phyloP scores from a whole-genome alignment of 2,329 filamentous ascomycete species.

The Pseudopithomyces chartarum region DNA sequence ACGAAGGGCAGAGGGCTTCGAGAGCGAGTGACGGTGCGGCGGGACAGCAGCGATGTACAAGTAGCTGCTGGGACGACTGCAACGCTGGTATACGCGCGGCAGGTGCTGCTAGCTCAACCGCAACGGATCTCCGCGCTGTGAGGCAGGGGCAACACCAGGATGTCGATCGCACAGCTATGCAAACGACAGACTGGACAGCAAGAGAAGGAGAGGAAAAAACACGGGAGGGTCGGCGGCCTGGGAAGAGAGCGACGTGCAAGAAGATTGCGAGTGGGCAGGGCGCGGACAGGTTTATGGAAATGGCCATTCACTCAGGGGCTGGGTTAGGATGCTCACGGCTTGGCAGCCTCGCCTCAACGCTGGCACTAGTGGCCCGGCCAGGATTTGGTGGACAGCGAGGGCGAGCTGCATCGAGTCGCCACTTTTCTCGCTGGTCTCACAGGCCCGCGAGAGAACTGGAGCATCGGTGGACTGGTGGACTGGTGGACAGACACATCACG shows the following conservation, averaged over 20 bases:
- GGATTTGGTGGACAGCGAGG: neutral
- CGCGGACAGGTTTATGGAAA: conserved; percentile 29
- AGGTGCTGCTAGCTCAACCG: conserved; percentile 19
- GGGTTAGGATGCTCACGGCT: conserved; percentile 4
- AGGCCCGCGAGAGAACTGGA: neutral
- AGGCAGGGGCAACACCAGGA: conserved; percentile 12
- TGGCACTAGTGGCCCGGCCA: conserved; percentile 1
- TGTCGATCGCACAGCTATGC: conserved; percentile 21
- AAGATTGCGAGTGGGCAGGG: conserved; percentile 35
- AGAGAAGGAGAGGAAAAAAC: conserved; percentile 13
- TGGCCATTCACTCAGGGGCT: conserved; percentile 8
- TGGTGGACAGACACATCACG: too few relatives aligned
- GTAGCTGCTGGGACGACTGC: conserved; percentile 29
- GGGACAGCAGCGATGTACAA: conserved; percentile 27
- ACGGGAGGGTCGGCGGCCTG: conserved; percentile 26
- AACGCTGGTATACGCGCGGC: conserved; percentile 35
- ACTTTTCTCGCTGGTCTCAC: neutral
- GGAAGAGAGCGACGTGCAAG: conserved; percentile 34
- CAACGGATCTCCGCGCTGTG: conserved; percentile 29
- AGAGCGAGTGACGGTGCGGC: conserved; percentile 34
- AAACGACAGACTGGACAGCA: conserved; percentile 33
- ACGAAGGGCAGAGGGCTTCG: neutral
- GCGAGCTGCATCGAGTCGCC: neutral
- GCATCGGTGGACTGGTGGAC: neutral
- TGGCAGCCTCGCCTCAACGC: conserved; percentile 8